These are phyloP conservation scores for Daedaleopsis nitida DNA, from an alignment of 768 basidiomycete species.

Conservation along the genomic window DNA sequence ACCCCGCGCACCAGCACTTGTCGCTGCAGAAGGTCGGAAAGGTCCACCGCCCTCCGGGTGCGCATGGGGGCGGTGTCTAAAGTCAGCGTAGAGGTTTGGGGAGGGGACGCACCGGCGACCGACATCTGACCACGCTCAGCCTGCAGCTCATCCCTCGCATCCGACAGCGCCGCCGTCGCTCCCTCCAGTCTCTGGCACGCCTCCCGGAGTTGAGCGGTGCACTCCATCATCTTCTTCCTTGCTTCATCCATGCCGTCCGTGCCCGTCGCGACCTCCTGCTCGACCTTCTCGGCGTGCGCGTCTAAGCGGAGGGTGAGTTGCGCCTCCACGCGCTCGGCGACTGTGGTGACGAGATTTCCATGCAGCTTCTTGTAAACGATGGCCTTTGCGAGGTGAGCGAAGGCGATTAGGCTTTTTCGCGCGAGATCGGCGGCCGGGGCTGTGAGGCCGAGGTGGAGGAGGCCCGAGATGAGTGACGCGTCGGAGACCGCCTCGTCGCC, in stretches of 20 bases:
- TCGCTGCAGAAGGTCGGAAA: slow-evolving; percentile 1
- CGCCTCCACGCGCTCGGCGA: too few relatives aligned
- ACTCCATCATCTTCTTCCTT: too few relatives aligned
- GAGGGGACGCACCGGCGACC: too few relatives aligned
- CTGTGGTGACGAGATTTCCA: neutral
- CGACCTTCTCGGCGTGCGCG: slow-evolving; percentile 2
- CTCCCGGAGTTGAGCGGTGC: too few relatives aligned
- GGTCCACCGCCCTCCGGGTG: slow-evolving; percentile 5
- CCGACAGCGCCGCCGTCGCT: neutral
- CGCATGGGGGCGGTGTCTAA: neutral
- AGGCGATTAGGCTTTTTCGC: neutral
- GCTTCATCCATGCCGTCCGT: neutral
- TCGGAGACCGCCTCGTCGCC: slow-evolving; percentile 1
- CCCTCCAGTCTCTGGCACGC: neutral
- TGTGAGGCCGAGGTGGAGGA: neutral
- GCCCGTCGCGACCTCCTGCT: neutral
- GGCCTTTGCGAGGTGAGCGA: slow-evolving; percentile 3
- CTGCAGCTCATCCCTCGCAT: neutral
- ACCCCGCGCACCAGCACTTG: neutral
- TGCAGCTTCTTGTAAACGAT: neutral
- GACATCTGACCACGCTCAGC: neutral
- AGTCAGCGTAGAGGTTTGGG: neutral
- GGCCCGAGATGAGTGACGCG: too few relatives aligned
- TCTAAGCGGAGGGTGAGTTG: neutral
- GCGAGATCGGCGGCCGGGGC: too few relatives aligned